Evolutionary conservation across 257 asterid species (phyloP).

Genomic region (Salvia miltiorrhiza): DNA sequence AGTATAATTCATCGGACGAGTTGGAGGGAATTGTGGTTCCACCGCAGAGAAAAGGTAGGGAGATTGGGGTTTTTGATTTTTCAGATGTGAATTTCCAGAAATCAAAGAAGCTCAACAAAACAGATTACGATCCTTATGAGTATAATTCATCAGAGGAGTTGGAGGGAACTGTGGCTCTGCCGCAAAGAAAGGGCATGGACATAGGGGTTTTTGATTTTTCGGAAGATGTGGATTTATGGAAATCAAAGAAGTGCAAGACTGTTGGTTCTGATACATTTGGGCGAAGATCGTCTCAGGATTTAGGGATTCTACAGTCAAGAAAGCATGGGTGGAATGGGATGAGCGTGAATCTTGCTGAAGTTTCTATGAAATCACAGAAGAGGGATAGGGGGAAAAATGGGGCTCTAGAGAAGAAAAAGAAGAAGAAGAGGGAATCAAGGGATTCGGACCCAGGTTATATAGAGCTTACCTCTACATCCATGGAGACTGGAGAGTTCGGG

Average conservation of each 20-base stretch:
- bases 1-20: conserved; percentile 44
- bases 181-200: conserved; percentile 31
- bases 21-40: conserved; percentile 27
- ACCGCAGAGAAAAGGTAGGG: conserved; percentile 31
- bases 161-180: conserved; percentile 31
- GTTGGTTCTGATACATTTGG: conserved; percentile 36
- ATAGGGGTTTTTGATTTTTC: conserved; percentile 37
- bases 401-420: conserved; percentile 39
- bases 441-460: conserved; percentile 31
- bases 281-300: conserved; percentile 52
- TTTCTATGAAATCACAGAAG: conserved; percentile 43
- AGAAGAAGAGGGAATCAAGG: conserved; percentile 38
- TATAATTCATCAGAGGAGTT: too few species aligned
- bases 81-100: conserved; percentile 41
- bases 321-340: conserved; percentile 36
- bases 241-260: conserved; percentile 44
- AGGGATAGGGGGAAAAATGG: conserved; percentile 36
- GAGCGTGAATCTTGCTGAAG: conserved; percentile 28
- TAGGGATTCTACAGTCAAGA: conserved; percentile 33
- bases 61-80: conserved; percentile 33
- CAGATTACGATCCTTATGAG: conserved; percentile 32
- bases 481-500: conserved; percentile 86
- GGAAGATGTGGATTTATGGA: conserved; percentile 40
- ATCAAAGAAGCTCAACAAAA: conserved; percentile 31
- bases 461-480: conserved; percentile 56